phyloP scores from a whole-genome alignment of 2,329 filamentous ascomycete species.

The Moelleriella libera region DNA sequence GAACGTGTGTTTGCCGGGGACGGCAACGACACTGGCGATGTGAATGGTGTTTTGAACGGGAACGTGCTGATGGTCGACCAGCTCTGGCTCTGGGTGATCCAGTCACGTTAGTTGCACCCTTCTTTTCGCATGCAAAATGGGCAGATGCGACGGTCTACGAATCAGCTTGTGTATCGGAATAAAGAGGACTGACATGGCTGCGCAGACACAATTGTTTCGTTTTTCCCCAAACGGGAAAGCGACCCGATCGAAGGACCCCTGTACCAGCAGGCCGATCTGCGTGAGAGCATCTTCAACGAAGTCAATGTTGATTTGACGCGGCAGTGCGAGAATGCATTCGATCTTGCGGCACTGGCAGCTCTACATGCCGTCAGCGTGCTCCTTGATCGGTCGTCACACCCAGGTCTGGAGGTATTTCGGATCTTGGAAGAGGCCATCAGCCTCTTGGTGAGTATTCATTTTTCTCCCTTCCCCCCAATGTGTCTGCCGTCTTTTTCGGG shows the following conservation, averaged over 20 bases:
- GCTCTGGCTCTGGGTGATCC: slow-evolving; percentile 47
- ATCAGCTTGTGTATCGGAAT: no score
- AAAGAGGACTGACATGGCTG: no score
- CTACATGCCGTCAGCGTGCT: slow-evolving; percentile 48
- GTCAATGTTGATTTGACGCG: slow-evolving; percentile 50
- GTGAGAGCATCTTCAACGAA: slow-evolving; percentile 52
- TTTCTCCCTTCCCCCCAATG: no score
- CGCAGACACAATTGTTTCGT: slow-evolving; percentile 36
- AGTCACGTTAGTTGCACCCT: slow-evolving; percentile 27
- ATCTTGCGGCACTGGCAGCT: slow-evolving; percentile 47
- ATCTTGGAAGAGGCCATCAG: slow-evolving; percentile 55
- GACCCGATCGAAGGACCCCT: slow-evolving; percentile 38
- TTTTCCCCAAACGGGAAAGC: slow-evolving; percentile 41
- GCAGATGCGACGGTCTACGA: no score
- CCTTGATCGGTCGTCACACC: slow-evolving; percentile 43
- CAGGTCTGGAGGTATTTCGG: slow-evolving; percentile 47
- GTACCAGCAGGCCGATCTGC: slow-evolving; percentile 45
- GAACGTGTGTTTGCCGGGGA: slow-evolving; percentile 9
- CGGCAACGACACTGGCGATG: slow-evolving; percentile 13
- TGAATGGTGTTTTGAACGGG: slow-evolving; percentile 29
- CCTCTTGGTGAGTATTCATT: slow-evolving; percentile 38
- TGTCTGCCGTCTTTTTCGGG: no score
- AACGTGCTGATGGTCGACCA: slow-evolving; percentile 56
- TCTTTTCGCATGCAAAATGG: no score
- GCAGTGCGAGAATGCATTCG: slow-evolving; percentile 45